Conservation (phyloP, 495 filamentous ascomycete genomes). For the Daldinia childiae region DNA sequence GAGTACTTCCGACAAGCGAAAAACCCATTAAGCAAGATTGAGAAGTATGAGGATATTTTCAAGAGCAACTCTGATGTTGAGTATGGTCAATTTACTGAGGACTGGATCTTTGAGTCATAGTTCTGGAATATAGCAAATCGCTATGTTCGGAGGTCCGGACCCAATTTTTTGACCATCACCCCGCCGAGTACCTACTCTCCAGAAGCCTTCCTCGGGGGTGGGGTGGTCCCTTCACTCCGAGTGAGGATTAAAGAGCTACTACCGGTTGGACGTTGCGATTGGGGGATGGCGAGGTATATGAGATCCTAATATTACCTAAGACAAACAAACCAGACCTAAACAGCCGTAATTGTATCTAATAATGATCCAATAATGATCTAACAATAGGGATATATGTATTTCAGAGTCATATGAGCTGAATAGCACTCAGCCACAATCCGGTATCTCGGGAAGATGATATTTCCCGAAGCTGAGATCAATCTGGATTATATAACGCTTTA, state of each 20-base stretch:
- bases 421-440: neutral
- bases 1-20: constrained; percentile 54
- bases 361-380: neutral
- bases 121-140: neutral
- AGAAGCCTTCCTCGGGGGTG: neutral
- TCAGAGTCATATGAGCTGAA: neutral
- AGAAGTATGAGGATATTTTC: constrained; percentile 56
- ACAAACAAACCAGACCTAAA: neutral
- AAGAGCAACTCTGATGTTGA: constrained; percentile 46
- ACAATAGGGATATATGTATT: neutral
- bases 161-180: neutral
- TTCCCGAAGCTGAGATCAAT: neutral
- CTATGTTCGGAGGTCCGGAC: neutral
- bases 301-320: too few species aligned
- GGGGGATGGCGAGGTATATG: neutral
- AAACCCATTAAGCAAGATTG: constrained; percentile 50
- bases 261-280: neutral
- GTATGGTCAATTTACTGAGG: constrained; percentile 49
- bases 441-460: neutral
- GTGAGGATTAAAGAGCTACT: neutral
- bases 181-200: neutral
- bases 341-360: neutral
- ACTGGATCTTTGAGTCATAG: constrained; percentile 52
- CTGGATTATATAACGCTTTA: too few species aligned
- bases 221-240: neutral